A percentile compares a stretch with the other conserved stretches of the same genome.
Evolutionary conservation across 148 eudicot genomes (phyloP).

Genomic region (Polygonum aviculare): DNA sequence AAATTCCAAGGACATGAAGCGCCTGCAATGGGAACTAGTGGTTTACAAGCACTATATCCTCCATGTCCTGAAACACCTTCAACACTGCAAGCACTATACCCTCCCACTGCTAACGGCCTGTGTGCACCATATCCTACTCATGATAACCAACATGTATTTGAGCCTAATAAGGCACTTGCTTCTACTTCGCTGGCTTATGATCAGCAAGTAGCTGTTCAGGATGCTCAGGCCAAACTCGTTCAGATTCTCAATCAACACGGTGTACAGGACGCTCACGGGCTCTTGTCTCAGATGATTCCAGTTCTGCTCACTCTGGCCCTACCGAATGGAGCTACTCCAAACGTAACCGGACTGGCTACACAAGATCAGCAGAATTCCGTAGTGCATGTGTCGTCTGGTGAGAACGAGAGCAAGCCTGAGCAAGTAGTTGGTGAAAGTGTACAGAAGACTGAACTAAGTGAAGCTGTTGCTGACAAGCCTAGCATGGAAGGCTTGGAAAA

Average conservation of each 20-base stretch:
- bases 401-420: neutral
- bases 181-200: constrained; percentile 7
- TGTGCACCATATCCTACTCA: constrained; percentile 23
- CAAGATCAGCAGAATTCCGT: constrained; percentile 6
- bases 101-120: constrained; percentile 31
- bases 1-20: constrained; percentile 49
- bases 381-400: neutral
- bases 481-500: neutral
- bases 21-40: constrained; percentile 39
- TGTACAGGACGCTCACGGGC: constrained; percentile 27
- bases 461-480: neutral
- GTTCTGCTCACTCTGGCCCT: constrained; percentile 26
- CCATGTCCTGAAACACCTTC: constrained; percentile 30
- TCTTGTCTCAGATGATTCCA: constrained; percentile 34
- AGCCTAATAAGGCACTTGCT: neutral
- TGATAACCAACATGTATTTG: neutral
- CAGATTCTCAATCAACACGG: constrained; percentile 32
- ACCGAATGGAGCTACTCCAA: constrained; percentile 21
- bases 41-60: constrained; percentile 39
- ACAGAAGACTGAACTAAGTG: constrained; percentile 1
- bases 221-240: constrained; percentile 21
- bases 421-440: neutral
- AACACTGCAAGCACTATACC: constrained; percentile 35
- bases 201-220: constrained; percentile 28
- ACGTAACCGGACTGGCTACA: neutral